These are phyloP conservation scores for Brachypodium distachyon DNA, from an alignment of 202 grass and related monocot genomes.

Conservation along the genomic window DNA sequence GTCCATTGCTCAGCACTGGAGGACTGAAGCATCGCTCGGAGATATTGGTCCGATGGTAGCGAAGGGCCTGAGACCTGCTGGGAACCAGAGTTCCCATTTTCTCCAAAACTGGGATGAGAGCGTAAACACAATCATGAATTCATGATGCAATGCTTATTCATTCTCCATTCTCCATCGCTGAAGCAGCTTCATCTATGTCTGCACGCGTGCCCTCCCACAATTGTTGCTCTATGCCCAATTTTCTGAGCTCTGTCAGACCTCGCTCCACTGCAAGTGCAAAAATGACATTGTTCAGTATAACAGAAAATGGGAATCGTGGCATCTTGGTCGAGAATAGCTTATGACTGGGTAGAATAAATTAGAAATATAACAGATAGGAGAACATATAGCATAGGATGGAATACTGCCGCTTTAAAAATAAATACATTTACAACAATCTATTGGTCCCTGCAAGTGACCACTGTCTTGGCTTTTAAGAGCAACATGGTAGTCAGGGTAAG, in stretches of 20 bases:
- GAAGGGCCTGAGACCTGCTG: background rate
- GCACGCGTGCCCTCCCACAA: conserved; percentile 76
- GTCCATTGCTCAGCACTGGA: conserved; percentile 4
- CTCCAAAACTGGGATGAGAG: conserved; percentile 43
- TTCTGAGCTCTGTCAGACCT: conserved; percentile 83
- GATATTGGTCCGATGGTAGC: background rate
- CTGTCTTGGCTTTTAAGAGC: background rate
- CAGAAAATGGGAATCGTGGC: background rate
- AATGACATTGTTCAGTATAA: background rate
- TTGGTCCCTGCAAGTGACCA: background rate
- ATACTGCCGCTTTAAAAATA: background rate
- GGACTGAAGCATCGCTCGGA: background rate
- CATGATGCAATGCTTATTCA: conserved; percentile 24
- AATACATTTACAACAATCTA: background rate
- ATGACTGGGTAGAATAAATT: background rate
- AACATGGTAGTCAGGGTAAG: no score
- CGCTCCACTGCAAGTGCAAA: conserved; percentile 75
- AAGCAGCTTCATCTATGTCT: conserved; percentile 67
- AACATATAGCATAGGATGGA: background rate
- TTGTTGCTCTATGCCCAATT: conserved; percentile 75
- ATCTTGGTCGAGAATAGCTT: background rate
- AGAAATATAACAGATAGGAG: background rate
- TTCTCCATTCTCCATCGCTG: conserved; percentile 27
- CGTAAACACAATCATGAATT: background rate
- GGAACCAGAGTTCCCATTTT: conserved; percentile 9